Conservation (phyloP, 164 flowering plant species). For the Tetracentron sinense region DNA sequence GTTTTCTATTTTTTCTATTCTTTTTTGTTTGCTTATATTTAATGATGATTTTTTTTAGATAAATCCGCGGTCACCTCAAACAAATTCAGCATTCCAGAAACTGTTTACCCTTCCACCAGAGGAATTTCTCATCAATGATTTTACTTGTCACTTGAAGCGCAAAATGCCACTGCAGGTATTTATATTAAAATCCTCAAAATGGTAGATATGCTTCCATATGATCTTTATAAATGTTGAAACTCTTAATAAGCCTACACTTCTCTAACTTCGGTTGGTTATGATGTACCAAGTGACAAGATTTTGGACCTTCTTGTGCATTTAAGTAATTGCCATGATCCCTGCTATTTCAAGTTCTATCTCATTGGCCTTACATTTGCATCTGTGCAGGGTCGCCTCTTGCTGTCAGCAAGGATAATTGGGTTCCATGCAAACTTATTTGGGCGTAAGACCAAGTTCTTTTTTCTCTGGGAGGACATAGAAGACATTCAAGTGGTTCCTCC, state of each 20-base stretch:
- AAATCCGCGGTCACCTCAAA: slow-evolving; percentile 81
- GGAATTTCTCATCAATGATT: slow-evolving; percentile 97
- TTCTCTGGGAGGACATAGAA: slow-evolving; percentile 97
- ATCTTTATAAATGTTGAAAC: slow-evolving; percentile 1
- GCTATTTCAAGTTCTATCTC: background rate
- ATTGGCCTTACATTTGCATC: slow-evolving; percentile 6
- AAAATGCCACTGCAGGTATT: slow-evolving; percentile 91
- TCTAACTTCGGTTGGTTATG: background rate
- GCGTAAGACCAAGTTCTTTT: slow-evolving; percentile 83
- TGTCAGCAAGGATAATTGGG: slow-evolving; percentile 90
- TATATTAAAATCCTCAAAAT: slow-evolving; percentile 2
- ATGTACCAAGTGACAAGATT: background rate
- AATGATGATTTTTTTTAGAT: slow-evolving; percentile 41
- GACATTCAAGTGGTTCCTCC: slow-evolving; percentile 76
- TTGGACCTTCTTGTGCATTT: background rate
- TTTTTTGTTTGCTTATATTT: background rate
- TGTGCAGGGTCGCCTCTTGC: slow-evolving; percentile 87
- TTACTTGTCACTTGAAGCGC: slow-evolving; percentile 89
- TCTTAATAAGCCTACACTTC: background rate
- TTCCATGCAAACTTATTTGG: slow-evolving; percentile 88
- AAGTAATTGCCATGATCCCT: background rate
- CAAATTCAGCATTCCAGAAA: slow-evolving; percentile 92
- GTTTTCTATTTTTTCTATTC: background rate
- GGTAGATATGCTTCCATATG: background rate
- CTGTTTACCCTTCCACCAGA: slow-evolving; percentile 89